phyloP scores from a whole-genome alignment of 2,329 filamentous ascomycete genomes.

The Taxawa tesnikishii region DNA sequence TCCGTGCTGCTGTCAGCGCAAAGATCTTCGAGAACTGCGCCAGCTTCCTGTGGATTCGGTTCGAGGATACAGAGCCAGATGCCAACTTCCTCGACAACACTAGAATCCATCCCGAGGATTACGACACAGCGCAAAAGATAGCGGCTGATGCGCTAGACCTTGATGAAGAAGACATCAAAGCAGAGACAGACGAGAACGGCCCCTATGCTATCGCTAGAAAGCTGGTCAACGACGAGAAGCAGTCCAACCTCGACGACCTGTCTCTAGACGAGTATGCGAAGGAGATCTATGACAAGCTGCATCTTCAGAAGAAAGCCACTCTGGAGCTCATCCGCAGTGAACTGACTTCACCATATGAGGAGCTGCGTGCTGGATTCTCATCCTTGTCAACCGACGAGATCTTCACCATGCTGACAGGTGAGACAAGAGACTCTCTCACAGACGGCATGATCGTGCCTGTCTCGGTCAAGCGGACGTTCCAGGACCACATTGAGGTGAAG shows the following conservation, averaged over 20 bases:
- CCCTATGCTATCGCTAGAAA: slow-evolving; percentile 83
- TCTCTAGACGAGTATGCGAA: slow-evolving; percentile 95
- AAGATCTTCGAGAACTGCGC: slow-evolving; percentile 95
- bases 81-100: slow-evolving; percentile 95
- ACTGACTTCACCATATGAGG: slow-evolving; percentile 84
- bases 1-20: slow-evolving; percentile 62
- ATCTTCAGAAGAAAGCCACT: slow-evolving; percentile 88
- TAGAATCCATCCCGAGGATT: slow-evolving; percentile 94
- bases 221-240: slow-evolving; percentile 86
- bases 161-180: slow-evolving; percentile 96
- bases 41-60: slow-evolving; percentile 85
- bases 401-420: slow-evolving; percentile 94
- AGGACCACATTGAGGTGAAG: slow-evolving; percentile 86
- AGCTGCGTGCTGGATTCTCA: slow-evolving; percentile 71
- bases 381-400: slow-evolving; percentile 62
- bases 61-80: slow-evolving; percentile 66
- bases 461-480: slow-evolving; percentile 74
- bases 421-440: slow-evolving; percentile 70
- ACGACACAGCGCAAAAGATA: slow-evolving; percentile 96
- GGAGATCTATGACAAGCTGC: slow-evolving; percentile 84
- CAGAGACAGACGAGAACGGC: slow-evolving; percentile 81
- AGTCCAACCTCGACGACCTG: slow-evolving; percentile 91
- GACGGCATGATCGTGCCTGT: slow-evolving; percentile 91
- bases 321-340: slow-evolving; percentile 93
- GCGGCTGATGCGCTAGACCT: slow-evolving; percentile 91